phyloP scores from a whole-genome alignment of 2,329 filamentous ascomycete species.

The Aureobasidium sp. region DNA sequence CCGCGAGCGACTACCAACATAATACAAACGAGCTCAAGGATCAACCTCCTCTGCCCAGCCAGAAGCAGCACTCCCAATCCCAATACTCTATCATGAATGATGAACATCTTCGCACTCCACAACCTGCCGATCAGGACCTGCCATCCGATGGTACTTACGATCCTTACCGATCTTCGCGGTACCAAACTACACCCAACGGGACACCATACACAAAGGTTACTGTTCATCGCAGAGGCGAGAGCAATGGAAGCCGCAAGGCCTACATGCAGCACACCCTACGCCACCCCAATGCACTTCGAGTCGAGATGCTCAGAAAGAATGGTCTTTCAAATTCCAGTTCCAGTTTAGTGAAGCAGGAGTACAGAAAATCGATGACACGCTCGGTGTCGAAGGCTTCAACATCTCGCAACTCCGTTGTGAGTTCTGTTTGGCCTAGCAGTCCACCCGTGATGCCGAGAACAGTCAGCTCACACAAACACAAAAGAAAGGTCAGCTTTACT shows the following conservation, averaged over 20 bases:
- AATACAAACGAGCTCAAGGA: slow-evolving; percentile 34
- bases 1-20: slow-evolving; percentile 86
- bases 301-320: slow-evolving; percentile 28
- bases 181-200: slow-evolving; percentile 31
- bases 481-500: slow-evolving; percentile 50
- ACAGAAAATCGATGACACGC: slow-evolving; percentile 12
- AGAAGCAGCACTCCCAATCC: slow-evolving; percentile 39
- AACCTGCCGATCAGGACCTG: slow-evolving; percentile 40
- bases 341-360: slow-evolving; percentile 17
- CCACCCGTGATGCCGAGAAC: slow-evolving; percentile 29
- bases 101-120: slow-evolving; percentile 39
- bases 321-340: slow-evolving; percentile 25
- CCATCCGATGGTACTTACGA: slow-evolving; percentile 63
- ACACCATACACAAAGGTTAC: slow-evolving; percentile 53
- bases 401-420: slow-evolving; percentile 35
- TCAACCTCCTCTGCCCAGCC: slow-evolving; percentile 27
- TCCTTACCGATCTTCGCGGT: slow-evolving; percentile 65
- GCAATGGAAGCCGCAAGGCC: slow-evolving; percentile 29
- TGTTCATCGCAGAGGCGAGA: slow-evolving; percentile 47
- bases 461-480: slow-evolving; percentile 42
- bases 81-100: slow-evolving; percentile 50
- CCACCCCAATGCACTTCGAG: slow-evolving; percentile 35
- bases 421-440: slow-evolving; percentile 39
- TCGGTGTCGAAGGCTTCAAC: slow-evolving; percentile 27
- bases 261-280: slow-evolving; percentile 30